Conservation (phyloP, 345 rosid genomes). For the Abelmoschus esculentus region DNA sequence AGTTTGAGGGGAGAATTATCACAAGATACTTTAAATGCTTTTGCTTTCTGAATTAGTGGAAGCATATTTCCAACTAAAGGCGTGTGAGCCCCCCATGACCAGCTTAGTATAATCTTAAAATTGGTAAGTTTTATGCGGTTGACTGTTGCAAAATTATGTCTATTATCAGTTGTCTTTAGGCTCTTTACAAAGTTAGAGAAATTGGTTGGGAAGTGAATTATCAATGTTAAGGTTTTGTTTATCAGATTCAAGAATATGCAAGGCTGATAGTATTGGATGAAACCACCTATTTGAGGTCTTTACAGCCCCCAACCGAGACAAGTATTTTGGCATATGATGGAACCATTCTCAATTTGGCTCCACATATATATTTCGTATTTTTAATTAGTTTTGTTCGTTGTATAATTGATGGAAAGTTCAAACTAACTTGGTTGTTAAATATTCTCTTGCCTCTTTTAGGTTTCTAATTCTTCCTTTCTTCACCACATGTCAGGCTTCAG, state of each 20-base stretch:
- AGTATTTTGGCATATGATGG: not conserved
- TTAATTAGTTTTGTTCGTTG: not conserved
- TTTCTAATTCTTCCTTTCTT: constrained; percentile 8
- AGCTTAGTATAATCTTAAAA: not conserved
- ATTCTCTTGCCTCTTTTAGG: not conserved
- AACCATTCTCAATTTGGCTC: not conserved
- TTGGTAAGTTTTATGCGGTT: not conserved
- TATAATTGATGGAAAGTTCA: not conserved
- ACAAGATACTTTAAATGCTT: not conserved
- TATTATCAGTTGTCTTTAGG: not conserved
- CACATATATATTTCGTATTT: not conserved
- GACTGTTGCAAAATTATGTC: not conserved
- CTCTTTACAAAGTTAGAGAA: not conserved
- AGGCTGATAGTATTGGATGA: not conserved
- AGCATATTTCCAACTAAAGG: not conserved
- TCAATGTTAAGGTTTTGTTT: not conserved
- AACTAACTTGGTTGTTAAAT: not conserved
- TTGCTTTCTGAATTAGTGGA: not conserved
- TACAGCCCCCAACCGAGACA: not conserved
- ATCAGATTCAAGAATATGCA: not conserved
- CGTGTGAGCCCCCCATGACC: not conserved
- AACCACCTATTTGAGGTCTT: not conserved
- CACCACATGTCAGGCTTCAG: constrained; percentile 55
- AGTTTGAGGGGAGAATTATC: not conserved
- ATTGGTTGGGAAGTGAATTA: not conserved